These are phyloP conservation scores for Trichophyton mentagrophytes DNA, from an alignment of 2,329 filamentous ascomycete species.

Conservation along the genomic window DNA sequence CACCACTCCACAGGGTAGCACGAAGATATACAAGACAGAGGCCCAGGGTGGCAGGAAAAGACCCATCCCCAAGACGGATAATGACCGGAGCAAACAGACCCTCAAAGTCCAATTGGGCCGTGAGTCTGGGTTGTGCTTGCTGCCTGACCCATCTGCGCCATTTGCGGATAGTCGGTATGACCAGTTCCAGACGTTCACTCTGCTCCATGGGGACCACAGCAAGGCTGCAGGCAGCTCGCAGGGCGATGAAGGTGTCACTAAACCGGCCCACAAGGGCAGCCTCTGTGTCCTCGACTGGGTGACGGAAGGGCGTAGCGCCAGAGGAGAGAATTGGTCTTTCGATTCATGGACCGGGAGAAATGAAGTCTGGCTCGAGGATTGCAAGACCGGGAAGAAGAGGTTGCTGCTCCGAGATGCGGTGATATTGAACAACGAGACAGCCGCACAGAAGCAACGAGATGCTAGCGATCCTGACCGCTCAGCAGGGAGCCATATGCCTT, in stretches of 20 bases:
- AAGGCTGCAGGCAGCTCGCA: neutral
- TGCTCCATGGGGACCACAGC: constrained; percentile 19
- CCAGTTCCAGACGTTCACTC: constrained; percentile 66
- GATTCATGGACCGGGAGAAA: constrained; percentile 69
- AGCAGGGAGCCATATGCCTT: neutral
- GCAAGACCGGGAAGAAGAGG: constrained; percentile 35
- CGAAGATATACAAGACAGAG: constrained; percentile 83
- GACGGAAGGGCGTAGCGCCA: constrained; percentile 68
- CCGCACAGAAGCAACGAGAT: constrained; percentile 28
- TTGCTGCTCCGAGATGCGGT: constrained; percentile 78
- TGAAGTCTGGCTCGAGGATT: constrained; percentile 48
- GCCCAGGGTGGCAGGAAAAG: constrained; percentile 30
- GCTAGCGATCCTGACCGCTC: neutral
- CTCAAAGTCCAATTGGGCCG: constrained; percentile 38
- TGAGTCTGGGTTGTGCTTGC: constrained; percentile 45
- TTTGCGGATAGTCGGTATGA: constrained; percentile 74
- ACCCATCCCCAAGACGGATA: constrained; percentile 16
- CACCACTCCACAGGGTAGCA: constrained; percentile 59
- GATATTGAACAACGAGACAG: constrained; percentile 49
- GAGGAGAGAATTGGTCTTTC: constrained; percentile 82
- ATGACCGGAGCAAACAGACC: constrained; percentile 35
- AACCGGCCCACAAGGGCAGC: constrained; percentile 28
- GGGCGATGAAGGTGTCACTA: neutral
- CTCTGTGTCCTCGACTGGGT: constrained; percentile 91
- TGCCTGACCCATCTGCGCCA: constrained; percentile 89